Evolutionary conservation across 176 grass and related monocot species (phyloP).

Genomic region (Carex myosuroides): DNA sequence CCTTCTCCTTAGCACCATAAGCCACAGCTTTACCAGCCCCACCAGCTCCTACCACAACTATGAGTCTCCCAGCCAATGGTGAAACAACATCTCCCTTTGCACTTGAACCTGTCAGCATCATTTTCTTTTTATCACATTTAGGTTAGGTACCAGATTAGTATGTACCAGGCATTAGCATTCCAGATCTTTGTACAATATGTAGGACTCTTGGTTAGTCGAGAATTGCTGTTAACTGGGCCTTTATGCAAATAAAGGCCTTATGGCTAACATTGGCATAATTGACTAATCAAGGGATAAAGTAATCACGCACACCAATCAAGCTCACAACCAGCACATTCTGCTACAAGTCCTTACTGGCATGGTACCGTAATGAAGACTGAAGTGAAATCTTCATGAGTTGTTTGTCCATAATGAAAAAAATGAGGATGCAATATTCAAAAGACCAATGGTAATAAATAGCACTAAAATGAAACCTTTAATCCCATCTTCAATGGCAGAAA

Average conservation of each 20-base stretch:
- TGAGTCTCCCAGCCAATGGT: slow-evolving; percentile 68
- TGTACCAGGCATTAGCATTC: neutral
- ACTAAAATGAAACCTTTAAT: slow-evolving; percentile 54
- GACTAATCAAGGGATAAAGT: neutral
- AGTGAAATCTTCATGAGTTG: neutral
- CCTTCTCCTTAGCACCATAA: slow-evolving; percentile 89
- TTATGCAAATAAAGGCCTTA: neutral
- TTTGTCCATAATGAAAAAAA: neutral
- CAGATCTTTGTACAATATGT: neutral
- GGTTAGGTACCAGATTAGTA: neutral
- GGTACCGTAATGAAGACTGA: neutral
- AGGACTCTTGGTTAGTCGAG: neutral
- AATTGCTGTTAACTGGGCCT: neutral
- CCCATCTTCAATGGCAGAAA: slow-evolving; percentile 98
- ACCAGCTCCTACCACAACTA: slow-evolving; percentile 93
- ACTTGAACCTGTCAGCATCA: slow-evolving; percentile 40
- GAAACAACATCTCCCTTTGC: slow-evolving; percentile 55
- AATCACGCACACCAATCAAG: neutral
- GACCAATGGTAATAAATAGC: neutral
- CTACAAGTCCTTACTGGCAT: neutral
- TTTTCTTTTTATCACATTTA: neutral
- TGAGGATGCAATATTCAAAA: neutral
- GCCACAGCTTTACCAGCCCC: slow-evolving; percentile 92
- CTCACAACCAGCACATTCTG: neutral
- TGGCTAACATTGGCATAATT: neutral